Evolutionary conservation across 169 alveolate genomes (phyloP).

Genomic region (Toxoplasma gondii): DNA sequence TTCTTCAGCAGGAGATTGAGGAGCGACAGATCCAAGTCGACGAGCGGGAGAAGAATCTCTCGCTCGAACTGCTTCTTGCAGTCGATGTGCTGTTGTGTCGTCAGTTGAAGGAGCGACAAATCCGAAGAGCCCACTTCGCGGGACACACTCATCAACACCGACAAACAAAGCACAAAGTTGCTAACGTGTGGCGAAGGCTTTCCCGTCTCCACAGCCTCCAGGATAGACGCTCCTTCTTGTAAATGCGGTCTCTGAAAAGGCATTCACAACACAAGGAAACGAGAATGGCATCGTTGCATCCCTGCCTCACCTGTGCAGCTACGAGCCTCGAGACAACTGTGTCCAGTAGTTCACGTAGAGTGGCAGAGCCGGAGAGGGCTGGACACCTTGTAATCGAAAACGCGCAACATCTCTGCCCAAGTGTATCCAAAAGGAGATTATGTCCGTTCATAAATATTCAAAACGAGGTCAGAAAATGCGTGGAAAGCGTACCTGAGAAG

Average conservation of each 20-base stretch:
- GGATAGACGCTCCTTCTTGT: not conserved
- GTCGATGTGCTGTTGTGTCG: slow-evolving; percentile 35
- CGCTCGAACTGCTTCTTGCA: slow-evolving; percentile 29
- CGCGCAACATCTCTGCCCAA: no score
- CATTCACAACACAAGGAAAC: not conserved
- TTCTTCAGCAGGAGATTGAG: slow-evolving; percentile 17
- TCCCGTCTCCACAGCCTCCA: not conserved
- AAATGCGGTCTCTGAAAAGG: not conserved
- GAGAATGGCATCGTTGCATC: not conserved
- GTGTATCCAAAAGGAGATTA: no score
- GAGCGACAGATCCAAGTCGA: not conserved
- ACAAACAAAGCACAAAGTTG: not conserved
- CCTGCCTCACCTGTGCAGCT: not conserved
- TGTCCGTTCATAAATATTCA: not conserved
- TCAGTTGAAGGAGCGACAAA: slow-evolving; percentile 15
- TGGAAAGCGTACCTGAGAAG: not conserved
- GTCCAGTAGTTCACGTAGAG: no score
- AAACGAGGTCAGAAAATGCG: not conserved
- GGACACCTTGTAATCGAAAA: no score
- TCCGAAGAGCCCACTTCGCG: slow-evolving; percentile 12
- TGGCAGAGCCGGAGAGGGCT: not conserved
- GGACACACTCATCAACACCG: not conserved
- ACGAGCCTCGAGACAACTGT: not conserved
- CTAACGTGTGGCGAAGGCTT: not conserved
- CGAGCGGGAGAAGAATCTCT: not conserved